These are phyloP conservation scores for Cryptosporidium canis DNA, from an alignment of 169 alveolate genomes.

Conservation along the genomic window DNA sequence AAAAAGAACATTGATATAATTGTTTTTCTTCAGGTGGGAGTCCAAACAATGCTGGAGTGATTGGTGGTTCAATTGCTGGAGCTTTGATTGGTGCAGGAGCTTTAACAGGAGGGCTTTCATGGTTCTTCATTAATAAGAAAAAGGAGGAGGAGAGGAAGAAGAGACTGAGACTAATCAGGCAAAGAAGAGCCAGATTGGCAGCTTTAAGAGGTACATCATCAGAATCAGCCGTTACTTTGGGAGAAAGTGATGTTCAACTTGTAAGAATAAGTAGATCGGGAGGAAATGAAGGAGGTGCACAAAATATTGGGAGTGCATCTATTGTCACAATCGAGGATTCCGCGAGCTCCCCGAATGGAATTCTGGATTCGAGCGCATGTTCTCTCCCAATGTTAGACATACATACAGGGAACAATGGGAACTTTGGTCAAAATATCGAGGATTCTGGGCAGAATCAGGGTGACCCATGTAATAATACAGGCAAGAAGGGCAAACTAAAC, in stretches of 20 bases:
- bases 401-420: slow-evolving; percentile 8
- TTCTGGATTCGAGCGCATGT: background rate
- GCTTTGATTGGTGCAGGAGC: slow-evolving; percentile 59
- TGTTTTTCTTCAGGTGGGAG: background rate
- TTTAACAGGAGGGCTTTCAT: slow-evolving; percentile 45
- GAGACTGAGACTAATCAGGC: slow-evolving; percentile 16
- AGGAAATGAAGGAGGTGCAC: background rate
- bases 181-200: slow-evolving; percentile 43
- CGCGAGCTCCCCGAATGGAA: background rate
- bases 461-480: background rate
- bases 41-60: slow-evolving; percentile 3
- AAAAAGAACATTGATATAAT: background rate
- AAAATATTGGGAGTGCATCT: background rate
- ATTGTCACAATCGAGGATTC: slow-evolving; percentile 9
- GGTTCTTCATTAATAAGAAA: slow-evolving; percentile 36
- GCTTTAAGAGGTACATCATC: background rate
- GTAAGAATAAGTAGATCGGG: background rate
- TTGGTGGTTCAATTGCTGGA: slow-evolving; percentile 57
- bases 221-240: background rate
- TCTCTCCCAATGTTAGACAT: slow-evolving; percentile 27
- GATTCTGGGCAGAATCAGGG: background rate
- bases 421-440: no score
- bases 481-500: background rate
- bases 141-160: slow-evolving; percentile 40
- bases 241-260: background rate